Percentiles rank a stretch among this genome's conserved stretches.
Conservation (phyloP, 768 basidiomycete genomes). For the Podaxis carcinomalis region DNA sequence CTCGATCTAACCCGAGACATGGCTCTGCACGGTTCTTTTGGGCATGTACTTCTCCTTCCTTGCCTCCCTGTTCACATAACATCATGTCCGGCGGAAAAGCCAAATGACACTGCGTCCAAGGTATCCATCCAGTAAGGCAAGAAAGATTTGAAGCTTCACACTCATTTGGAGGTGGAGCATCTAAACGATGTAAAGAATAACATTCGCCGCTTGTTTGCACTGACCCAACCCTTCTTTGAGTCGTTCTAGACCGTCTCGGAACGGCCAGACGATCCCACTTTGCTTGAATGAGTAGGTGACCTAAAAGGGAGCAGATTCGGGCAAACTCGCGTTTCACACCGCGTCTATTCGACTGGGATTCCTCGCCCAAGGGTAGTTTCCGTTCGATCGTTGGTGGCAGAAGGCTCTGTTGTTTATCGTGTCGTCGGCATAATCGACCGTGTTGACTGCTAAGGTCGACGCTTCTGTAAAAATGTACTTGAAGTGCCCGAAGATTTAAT, state of each 20-base stretch:
- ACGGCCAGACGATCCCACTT: neutral
- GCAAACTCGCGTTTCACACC: neutral
- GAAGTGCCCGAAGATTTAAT: no score
- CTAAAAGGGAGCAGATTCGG: neutral
- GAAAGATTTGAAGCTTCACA: neutral
- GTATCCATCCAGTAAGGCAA: neutral
- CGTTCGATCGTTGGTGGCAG: no score
- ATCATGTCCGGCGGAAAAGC: neutral
- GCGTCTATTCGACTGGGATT: neutral
- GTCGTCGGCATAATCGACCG: no score
- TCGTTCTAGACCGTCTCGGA: neutral
- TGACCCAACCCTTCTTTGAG: neutral
- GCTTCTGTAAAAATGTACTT: no score
- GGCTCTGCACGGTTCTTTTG: neutral
- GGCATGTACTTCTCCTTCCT: neutral
- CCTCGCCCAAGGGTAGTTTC: no score
- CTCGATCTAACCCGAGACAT: neutral
- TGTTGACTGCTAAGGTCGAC: no score
- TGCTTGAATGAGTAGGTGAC: neutral
- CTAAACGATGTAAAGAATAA: neutral
- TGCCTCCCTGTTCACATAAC: neutral
- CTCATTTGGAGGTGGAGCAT: neutral
- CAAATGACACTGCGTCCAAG: neutral
- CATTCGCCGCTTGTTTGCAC: neutral
- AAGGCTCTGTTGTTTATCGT: no score